A percentile compares a stretch with the other conserved stretches of the same genome.
Conservation (phyloP, 345 rosid species). For the Toxicodendron radicans region DNA sequence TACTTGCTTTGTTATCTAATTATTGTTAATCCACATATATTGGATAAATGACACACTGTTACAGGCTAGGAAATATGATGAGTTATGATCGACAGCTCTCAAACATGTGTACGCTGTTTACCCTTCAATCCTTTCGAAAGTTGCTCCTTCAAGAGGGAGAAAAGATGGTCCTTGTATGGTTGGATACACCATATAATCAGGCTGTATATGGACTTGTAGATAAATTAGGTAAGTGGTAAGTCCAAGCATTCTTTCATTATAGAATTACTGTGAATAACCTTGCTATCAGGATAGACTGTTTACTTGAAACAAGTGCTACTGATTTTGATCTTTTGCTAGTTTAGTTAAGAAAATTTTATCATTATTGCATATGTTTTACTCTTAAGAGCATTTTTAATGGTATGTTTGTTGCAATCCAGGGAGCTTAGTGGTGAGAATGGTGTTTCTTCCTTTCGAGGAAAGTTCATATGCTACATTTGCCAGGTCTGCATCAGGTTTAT, state of each 20-base stretch:
- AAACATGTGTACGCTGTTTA: slow-evolving; percentile 79
- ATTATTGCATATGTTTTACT: neutral
- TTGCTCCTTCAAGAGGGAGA: slow-evolving; percentile 96
- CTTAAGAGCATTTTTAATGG: slow-evolving; percentile 16
- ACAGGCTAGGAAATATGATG: slow-evolving; percentile 56
- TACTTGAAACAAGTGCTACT: slow-evolving; percentile 14
- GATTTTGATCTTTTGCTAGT: slow-evolving; percentile 14
- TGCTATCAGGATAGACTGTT: slow-evolving; percentile 8
- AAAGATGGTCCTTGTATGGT: slow-evolving; percentile 88
- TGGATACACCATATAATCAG: slow-evolving; percentile 94
- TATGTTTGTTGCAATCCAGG: slow-evolving; percentile 42
- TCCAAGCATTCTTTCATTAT: slow-evolving; percentile 1
- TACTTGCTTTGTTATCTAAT: slow-evolving; percentile 13
- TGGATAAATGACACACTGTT: slow-evolving; percentile 21
- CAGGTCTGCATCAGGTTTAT: slow-evolving; percentile 94
- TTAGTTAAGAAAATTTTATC: slow-evolving; percentile 11
- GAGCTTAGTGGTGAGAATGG: slow-evolving; percentile 91
- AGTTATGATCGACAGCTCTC: slow-evolving; percentile 71
- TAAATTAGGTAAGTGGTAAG: slow-evolving; percentile 63
- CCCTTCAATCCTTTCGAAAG: slow-evolving; percentile 80
- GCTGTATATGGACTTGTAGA: slow-evolving; percentile 95
- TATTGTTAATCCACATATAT: slow-evolving; percentile 5
- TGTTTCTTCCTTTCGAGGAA: slow-evolving; percentile 95
- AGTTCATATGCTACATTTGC: slow-evolving; percentile 93
- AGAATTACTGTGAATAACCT: slow-evolving; percentile 5